These are phyloP conservation scores for Trifolium dubium DNA, from an alignment of 306 rosid species.

Conservation along the genomic window DNA sequence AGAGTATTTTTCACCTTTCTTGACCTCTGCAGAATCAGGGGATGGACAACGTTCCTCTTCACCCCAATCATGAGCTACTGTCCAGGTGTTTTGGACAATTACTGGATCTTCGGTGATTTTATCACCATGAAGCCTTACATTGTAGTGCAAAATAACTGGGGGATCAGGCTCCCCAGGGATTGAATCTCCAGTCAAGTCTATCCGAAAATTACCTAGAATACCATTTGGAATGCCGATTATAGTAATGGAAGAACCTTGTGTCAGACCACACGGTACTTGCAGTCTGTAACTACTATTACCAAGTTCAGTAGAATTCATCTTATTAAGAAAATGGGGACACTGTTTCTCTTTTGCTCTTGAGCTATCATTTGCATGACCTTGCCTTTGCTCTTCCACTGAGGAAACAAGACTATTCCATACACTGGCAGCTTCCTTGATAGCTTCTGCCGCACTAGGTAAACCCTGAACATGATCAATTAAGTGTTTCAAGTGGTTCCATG, in stretches of 20 bases:
- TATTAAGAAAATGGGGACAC: conserved; percentile 89
- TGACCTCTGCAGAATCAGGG: conserved; percentile 70
- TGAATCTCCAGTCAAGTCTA: conserved; percentile 88
- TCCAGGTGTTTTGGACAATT: conserved; percentile 98
- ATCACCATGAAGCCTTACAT: conserved; percentile 96
- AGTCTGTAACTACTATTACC: conserved; percentile 62
- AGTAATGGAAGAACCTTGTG: conserved; percentile 94
- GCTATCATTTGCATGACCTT: conserved; percentile 64
- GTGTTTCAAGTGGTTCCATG: conserved; percentile 81
- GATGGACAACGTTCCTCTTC: conserved; percentile 98
- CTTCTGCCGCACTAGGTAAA: conserved; percentile 88
- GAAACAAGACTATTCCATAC: conserved; percentile 82
- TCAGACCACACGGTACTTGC: conserved; percentile 90
- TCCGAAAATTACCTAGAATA: conserved; percentile 81
- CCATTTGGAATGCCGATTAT: conserved; percentile 90
- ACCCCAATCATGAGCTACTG: conserved; percentile 94
- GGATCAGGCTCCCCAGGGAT: conserved; percentile 99
- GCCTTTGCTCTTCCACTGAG: conserved; percentile 66
- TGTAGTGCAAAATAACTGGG: conserved; percentile 89
- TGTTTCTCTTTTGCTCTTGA: conserved; percentile 78
- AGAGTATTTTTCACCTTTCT: conserved; percentile 60
- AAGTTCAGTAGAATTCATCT: conserved; percentile 70
- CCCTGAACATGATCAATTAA: conserved; percentile 73
- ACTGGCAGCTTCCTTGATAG: conserved; percentile 88
- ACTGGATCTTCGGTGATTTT: conserved; percentile 94